These are phyloP conservation scores for Picochlorum sp. DNA, from an alignment of 139 green algal species.

Conservation along the genomic window DNA sequence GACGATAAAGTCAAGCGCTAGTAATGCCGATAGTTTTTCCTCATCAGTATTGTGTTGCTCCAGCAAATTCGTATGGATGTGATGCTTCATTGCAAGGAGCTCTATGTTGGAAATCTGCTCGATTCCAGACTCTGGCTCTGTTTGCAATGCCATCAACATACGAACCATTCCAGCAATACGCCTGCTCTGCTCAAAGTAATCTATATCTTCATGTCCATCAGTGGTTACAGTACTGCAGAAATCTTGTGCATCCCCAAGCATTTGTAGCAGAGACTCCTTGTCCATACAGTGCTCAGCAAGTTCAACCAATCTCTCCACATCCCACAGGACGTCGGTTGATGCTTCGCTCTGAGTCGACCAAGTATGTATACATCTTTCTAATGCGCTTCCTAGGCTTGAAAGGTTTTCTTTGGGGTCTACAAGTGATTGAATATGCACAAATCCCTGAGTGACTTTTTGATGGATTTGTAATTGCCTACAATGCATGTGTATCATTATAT, in stretches of 20 bases:
- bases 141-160: too few relatives aligned
- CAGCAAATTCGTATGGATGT: not conserved
- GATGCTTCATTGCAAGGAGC: not conserved
- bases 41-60: not conserved
- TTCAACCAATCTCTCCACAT: not conserved
- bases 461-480: conserved; percentile 17
- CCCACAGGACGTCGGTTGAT: not conserved
- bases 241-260: too few relatives aligned
- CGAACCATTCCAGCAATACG: not conserved
- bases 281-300: too few relatives aligned
- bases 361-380: not conserved
- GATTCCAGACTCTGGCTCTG: too few relatives aligned
- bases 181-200: not conserved
- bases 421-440: conserved; percentile 1
- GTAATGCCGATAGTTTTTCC: conserved; percentile 2
- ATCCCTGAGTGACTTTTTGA: not conserved
- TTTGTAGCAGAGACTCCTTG: too few relatives aligned
- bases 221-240: too few relatives aligned
- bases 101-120: too few relatives aligned
- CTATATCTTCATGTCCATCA: not conserved
- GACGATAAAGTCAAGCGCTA: conserved; percentile 24
- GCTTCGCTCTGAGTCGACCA: not conserved
- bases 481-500: not conserved
- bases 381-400: not conserved
- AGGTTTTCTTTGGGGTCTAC: not conserved